phyloP scores from a whole-genome alignment of 2,329 filamentous ascomycete species.

The Xylariaceae sp. region DNA sequence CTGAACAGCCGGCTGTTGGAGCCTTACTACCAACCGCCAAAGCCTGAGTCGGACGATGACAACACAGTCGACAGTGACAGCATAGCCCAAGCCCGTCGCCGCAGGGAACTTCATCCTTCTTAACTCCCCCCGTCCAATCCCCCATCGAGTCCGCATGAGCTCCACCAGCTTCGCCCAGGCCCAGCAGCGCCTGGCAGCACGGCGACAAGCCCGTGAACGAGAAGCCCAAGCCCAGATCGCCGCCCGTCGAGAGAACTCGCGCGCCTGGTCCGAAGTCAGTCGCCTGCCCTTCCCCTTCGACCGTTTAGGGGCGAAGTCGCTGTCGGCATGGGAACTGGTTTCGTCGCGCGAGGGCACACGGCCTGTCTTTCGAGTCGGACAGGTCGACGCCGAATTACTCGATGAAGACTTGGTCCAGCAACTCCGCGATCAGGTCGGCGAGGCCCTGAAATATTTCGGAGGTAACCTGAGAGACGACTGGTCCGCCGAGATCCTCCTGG shows the following conservation, averaged over 20 bases:
- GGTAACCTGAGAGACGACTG: slow-evolving; percentile 76
- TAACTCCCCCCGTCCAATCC: neutral
- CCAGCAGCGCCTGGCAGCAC: slow-evolving; percentile 77
- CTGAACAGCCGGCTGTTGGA: neutral
- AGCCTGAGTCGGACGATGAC: slow-evolving; percentile 7
- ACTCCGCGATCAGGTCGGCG: slow-evolving; percentile 77
- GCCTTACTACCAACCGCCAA: neutral
- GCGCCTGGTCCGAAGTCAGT: slow-evolving; percentile 50
- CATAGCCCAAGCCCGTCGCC: neutral
- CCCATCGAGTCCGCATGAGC: slow-evolving; percentile 37
- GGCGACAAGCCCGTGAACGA: slow-evolving; percentile 69
- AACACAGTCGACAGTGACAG: neutral
- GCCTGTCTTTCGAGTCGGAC: slow-evolving; percentile 86
- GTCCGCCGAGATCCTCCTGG: slow-evolving; percentile 76
- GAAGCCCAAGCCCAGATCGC: slow-evolving; percentile 54
- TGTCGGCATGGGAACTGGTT: slow-evolving; percentile 63
- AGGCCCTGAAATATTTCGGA: slow-evolving; percentile 81
- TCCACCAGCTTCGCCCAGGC: slow-evolving; percentile 75
- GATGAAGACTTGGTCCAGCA: slow-evolving; percentile 89
- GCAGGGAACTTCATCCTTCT: neutral
- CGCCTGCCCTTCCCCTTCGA: slow-evolving; percentile 60
- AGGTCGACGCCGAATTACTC: slow-evolving; percentile 90
- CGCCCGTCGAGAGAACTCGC: slow-evolving; percentile 47
- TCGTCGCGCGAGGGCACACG: slow-evolving; percentile 71
- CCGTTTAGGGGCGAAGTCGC: slow-evolving; percentile 44